Evolutionary conservation across 1,139 yeast species (phyloP).

Genomic region (Candida sp.): DNA sequence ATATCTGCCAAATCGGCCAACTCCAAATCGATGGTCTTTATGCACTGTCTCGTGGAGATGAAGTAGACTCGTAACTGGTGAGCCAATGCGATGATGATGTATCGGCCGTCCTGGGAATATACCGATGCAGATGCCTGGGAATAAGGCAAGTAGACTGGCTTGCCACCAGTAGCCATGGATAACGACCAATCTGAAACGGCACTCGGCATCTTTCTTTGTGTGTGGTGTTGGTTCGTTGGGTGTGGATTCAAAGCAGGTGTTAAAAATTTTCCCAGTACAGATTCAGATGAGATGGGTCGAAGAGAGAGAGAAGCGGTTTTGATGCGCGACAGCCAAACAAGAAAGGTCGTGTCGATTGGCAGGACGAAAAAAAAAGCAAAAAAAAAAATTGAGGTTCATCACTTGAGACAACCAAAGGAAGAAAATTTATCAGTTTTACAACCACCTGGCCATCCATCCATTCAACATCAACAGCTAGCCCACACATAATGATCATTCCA

Average conservation of each 20-base stretch:
- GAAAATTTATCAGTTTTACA: neutral
- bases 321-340: neutral
- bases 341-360: neutral
- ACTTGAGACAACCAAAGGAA: neutral
- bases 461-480: constrained; percentile 10
- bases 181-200: constrained; percentile 33
- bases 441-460: neutral
- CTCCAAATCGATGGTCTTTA: constrained; percentile 62
- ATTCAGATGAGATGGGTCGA: neutral
- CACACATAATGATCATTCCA: constrained; percentile 82
- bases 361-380: neutral
- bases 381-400: neutral
- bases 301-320: too few species aligned
- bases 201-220: constrained; percentile 12
- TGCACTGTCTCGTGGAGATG: constrained; percentile 77
- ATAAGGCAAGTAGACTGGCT: constrained; percentile 43
- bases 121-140: constrained; percentile 45
- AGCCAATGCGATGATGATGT: constrained; percentile 66
- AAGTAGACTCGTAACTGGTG: constrained; percentile 78
- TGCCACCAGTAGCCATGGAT: constrained; percentile 74
- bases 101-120: constrained; percentile 64
- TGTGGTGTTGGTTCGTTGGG: neutral
- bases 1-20: constrained; percentile 41
- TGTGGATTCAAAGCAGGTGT: neutral
- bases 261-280: neutral